Evolutionary conservation across 2,329 filamentous ascomycete species (phyloP), one percentile per base, ranked within the genome.

Genomic region (Talaromyces sp.): DNA sequence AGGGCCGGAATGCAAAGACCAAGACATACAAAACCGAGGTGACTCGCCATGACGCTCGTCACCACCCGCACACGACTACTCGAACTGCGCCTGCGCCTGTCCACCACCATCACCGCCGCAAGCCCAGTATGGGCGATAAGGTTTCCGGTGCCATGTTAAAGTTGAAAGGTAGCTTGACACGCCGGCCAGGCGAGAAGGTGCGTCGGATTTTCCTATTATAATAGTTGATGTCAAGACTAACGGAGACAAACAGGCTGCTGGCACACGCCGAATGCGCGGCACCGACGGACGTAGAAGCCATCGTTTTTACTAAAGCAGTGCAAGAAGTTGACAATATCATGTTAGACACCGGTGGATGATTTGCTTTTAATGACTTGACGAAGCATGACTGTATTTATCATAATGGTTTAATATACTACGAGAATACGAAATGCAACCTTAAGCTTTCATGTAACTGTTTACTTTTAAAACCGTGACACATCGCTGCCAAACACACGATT

Each of bases 111-210:
- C 88, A 90, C 58, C 84, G 85, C 71, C 85, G 89, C 69, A 85
- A 87, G 68, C 82, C 85, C 3, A 84, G 82, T 43, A 78, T 93
- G 65, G 88, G 88, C 53, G 90, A 93, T 78, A 93, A 93, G 76
- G 82, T 93, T 67, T 87, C 84, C 55, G 90, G 90, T 19, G 89
- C 89, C 0, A 78, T 93, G 73, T 81, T 90, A 78, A 90, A 84
- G 78, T 75, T 93, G 64, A 86, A 86, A 74, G 90, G 90, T 8
- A 84, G 80, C 58, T 71, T 93, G 60, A 92, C 87, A 1, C 75
- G 84, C 54, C 81, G 86, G 46, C 87, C 89, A 2, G 90, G 87
- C 26, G 77, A 89, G 65, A 93, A 93, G 86, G 68, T 70, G 86
- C 53, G 26, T 11, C 7, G n/a, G n/a, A n/a, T n/a, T n/a, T n/a